Conservation (phyloP, 306 rosid species). For the Corylus americana region DNA sequence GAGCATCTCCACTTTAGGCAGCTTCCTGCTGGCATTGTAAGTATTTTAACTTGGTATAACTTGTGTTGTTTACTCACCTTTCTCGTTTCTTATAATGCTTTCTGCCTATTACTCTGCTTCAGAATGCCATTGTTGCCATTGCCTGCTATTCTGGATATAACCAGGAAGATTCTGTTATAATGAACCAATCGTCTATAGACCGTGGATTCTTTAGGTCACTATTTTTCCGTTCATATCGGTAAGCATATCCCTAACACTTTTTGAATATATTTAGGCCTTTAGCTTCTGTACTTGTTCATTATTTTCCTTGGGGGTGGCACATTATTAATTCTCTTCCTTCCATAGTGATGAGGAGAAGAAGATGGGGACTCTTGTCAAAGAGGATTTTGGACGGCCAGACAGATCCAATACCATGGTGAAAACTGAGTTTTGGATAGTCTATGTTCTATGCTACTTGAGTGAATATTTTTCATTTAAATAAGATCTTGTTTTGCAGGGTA, state of each 20-base stretch:
- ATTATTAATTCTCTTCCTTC: conserved; percentile 4
- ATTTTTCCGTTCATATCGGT: conserved; percentile 97
- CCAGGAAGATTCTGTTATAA: conserved; percentile 98
- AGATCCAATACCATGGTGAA: conserved; percentile 86
- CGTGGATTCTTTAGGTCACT: conserved; percentile 97
- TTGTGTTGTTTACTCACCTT: conserved; percentile 6
- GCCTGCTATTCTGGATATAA: conserved; percentile 96
- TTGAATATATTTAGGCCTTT: background rate
- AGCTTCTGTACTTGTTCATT: conserved; percentile 5
- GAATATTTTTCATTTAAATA: conserved; percentile 2
- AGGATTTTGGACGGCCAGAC: conserved; percentile 99
- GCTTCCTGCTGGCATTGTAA: conserved; percentile 99
- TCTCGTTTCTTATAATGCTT: conserved; percentile 16
- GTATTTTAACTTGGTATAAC: background rate
- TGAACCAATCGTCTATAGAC: conserved; percentile 96
- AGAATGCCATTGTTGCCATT: conserved; percentile 99
- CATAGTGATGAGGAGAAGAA: conserved; percentile 95
- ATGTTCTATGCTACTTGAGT: conserved; percentile 8
- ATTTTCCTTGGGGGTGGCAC: conserved; percentile 14
- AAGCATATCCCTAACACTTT: conserved; percentile 17
- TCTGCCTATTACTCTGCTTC: conserved; percentile 11
- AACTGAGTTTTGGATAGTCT: conserved; percentile 8
- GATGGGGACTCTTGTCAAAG: conserved; percentile 99
- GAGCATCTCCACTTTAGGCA: conserved; percentile 99
- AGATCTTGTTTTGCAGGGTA: conserved; percentile 66